Percentiles rank a stretch among this genome's conserved stretches.
Conservation (phyloP, 331 rosid species). For the Saraca asoca region DNA sequence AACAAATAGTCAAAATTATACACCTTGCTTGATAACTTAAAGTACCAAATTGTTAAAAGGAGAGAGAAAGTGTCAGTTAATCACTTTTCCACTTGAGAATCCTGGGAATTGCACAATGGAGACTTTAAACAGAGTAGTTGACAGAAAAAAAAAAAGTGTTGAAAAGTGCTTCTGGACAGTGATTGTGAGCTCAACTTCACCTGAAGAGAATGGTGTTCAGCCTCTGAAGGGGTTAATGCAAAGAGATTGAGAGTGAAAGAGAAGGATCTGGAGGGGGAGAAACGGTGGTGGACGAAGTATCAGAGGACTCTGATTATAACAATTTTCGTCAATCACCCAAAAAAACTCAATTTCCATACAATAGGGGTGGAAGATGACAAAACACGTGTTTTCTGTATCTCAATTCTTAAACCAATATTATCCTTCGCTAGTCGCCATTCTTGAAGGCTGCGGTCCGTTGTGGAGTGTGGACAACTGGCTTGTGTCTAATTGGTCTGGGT, state of each 20-base stretch:
- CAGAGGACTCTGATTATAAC: constrained; percentile 14
- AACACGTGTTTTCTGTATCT: constrained; percentile 25
- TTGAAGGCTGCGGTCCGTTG: no score
- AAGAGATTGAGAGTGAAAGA: constrained; percentile 26
- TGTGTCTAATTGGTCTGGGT: no score
- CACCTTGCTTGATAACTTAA: not conserved
- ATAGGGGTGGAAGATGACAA: constrained; percentile 27
- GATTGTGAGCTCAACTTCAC: constrained; percentile 23
- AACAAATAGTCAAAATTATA: not conserved
- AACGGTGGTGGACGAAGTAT: constrained; percentile 46
- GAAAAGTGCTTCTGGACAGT: not conserved
- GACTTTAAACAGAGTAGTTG: not conserved
- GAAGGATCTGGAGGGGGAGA: constrained; percentile 41
- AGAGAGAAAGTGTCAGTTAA: no score
- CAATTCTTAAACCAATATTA: no score
- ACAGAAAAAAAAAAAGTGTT: not conserved
- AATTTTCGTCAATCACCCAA: not conserved
- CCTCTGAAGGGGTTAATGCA: not conserved
- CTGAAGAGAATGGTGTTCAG: constrained; percentile 19
- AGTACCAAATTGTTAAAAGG: not conserved
- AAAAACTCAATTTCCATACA: not conserved
- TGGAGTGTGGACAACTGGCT: no score
- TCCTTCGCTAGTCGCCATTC: no score
- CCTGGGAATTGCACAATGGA: constrained; percentile 2
- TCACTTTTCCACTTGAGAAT: constrained; percentile 4